These are phyloP conservation scores for Aspergillus quadricinctus DNA, from an alignment of 2,329 filamentous ascomycete genomes.

Conservation along the genomic window DNA sequence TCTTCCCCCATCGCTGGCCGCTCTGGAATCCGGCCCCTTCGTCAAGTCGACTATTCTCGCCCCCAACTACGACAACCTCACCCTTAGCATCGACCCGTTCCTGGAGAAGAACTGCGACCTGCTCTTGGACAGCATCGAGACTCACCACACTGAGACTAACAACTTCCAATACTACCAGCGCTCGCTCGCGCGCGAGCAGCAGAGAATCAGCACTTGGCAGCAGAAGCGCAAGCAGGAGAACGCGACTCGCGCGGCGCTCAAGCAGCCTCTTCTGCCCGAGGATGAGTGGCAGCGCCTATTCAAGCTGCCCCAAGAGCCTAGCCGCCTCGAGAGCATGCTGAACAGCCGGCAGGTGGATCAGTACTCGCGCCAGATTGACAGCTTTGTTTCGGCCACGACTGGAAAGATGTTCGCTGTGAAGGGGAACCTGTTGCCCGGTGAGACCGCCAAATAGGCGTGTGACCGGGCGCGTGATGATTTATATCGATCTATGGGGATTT, in stretches of 20 bases:
- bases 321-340: conserved; percentile 85
- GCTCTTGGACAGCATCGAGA: conserved; percentile 92
- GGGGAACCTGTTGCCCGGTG: conserved; percentile 59
- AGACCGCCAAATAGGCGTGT: conserved; percentile 36
- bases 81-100: conserved; percentile 93
- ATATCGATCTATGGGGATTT: conserved; percentile 23
- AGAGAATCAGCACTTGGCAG: conserved; percentile 96
- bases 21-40: conserved; percentile 63
- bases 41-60: conserved; percentile 63
- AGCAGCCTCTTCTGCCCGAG: conserved; percentile 84
- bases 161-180: conserved; percentile 98
- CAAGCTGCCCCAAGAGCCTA: conserved; percentile 95
- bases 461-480: conserved; percentile 18
- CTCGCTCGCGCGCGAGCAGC: conserved; percentile 86
- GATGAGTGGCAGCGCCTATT: conserved; percentile 98
- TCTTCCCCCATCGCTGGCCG: conserved; percentile 73
- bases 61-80: conserved; percentile 84
- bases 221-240: conserved; percentile 96
- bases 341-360: conserved; percentile 96
- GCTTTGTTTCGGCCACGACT: conserved; percentile 84
- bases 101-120: conserved; percentile 98
- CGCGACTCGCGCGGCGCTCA: conserved; percentile 73
- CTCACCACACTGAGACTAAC: conserved; percentile 97
- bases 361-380: conserved; percentile 95
- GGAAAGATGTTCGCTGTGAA: conserved; percentile 98